phyloP scores from a whole-genome alignment of 1,139 yeast species.

The Saccharomyces hybrid region DNA sequence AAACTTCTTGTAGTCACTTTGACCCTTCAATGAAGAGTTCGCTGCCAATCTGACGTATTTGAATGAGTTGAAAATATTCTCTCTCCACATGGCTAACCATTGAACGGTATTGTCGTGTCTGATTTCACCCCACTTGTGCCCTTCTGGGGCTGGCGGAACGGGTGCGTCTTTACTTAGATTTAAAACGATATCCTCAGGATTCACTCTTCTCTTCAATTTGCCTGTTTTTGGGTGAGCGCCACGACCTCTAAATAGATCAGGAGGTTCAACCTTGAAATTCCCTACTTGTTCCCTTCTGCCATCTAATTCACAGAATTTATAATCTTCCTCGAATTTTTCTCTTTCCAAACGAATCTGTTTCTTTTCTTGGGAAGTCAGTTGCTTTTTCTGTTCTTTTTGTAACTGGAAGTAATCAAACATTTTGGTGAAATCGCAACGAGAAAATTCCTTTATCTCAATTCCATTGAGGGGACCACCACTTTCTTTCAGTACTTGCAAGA shows the following conservation, averaged over 20 bases:
- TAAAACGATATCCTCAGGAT: conserved; percentile 82
- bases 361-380: conserved; percentile 62
- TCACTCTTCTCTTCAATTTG: conserved; percentile 70
- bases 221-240: conserved; percentile 98
- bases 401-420: conserved; percentile 69
- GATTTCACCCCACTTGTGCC: conserved; percentile 87
- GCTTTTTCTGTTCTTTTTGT: conserved; percentile 65
- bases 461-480: conserved; percentile 49
- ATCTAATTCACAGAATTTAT: conserved; percentile 69
- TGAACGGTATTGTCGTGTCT: conserved; percentile 84
- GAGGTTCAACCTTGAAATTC: conserved; percentile 91
- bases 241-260: conserved; percentile 91
- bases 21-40: conserved; percentile 83
- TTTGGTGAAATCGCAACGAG: conserved; percentile 68
- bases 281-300: conserved; percentile 92
- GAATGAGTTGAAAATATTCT: conserved; percentile 73
- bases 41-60: conserved; percentile 92
- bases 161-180: conserved; percentile 68
- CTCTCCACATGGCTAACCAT: conserved; percentile 98
- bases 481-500: conserved; percentile 59
- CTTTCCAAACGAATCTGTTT: conserved; percentile 62
- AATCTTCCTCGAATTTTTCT: conserved; percentile 73
- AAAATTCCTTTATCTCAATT: conserved; percentile 51
- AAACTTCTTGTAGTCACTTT: conserved; percentile 83
- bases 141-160: conserved; percentile 77